These are phyloP conservation scores for Hysterangium stoloniferum DNA, from an alignment of 768 basidiomycete genomes.

Conservation along the genomic window DNA sequence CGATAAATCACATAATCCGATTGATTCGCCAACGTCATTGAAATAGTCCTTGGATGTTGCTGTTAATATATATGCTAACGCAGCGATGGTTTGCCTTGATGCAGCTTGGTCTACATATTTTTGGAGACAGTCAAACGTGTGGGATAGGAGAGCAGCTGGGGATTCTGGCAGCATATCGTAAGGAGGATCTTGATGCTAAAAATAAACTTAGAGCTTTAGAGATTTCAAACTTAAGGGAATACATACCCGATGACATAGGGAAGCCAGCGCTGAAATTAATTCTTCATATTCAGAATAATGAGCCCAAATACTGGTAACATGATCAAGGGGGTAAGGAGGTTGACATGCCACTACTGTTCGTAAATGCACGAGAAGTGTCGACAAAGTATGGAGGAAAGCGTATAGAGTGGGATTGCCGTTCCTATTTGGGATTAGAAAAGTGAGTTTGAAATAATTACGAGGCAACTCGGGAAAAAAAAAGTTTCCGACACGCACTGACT, in stretches of 20 bases:
- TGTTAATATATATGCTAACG: slow-evolving; percentile 62
- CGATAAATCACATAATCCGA: slow-evolving; percentile 38
- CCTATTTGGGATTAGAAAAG: slow-evolving; percentile 22
- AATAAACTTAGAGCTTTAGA: slow-evolving; percentile 2
- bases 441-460: slow-evolving; percentile 7
- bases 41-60: slow-evolving; percentile 58
- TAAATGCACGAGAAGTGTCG: slow-evolving; percentile 44
- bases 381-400: slow-evolving; percentile 59
- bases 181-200: slow-evolving; percentile 16
- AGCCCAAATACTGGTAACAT: slow-evolving; percentile 29
- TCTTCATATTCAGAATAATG: slow-evolving; percentile 45
- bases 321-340: background rate
- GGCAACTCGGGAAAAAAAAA: background rate
- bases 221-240: background rate
- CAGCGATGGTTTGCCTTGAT: slow-evolving; percentile 37
- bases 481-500: slow-evolving; percentile 32
- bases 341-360: slow-evolving; percentile 33
- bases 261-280: slow-evolving; percentile 42
- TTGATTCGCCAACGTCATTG: slow-evolving; percentile 44
- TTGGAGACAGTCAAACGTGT: slow-evolving; percentile 50
- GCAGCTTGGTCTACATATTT: slow-evolving; percentile 49
- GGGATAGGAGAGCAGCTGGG: slow-evolving; percentile 47
- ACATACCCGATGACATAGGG: slow-evolving; percentile 50
- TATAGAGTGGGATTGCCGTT: slow-evolving; percentile 48
- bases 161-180: slow-evolving; percentile 29